Evolutionary conservation across 208 protist genomes (phyloP).

Genomic region (Leishmania amazonensis): DNA sequence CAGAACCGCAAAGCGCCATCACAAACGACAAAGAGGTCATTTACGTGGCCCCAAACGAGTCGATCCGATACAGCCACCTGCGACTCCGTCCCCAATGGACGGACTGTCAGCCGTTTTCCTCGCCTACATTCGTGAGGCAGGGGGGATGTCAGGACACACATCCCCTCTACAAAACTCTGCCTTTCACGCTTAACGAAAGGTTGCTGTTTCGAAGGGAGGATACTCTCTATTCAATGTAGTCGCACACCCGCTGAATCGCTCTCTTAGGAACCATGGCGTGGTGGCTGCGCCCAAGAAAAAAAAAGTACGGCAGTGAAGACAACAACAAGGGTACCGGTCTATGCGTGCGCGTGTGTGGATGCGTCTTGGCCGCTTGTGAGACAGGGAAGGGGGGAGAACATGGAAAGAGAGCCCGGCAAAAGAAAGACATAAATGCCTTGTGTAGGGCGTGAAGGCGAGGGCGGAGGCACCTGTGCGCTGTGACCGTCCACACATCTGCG

Average conservation of each 20-base stretch:
- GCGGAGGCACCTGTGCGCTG: background rate
- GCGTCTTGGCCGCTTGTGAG: background rate
- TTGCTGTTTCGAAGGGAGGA: background rate
- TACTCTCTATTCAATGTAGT: background rate
- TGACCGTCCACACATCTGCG: background rate
- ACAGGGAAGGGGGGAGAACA: background rate
- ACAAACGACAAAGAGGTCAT: background rate
- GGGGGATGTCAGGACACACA: background rate
- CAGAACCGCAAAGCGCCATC: background rate
- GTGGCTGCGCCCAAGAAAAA: background rate
- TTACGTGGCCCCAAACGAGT: background rate
- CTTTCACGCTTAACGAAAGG: background rate
- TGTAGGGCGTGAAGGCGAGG: background rate
- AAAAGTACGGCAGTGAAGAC: background rate
- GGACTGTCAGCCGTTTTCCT: background rate
- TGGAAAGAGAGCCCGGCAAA: background rate
- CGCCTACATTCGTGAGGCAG: background rate
- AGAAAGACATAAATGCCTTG: background rate
- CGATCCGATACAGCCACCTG: background rate
- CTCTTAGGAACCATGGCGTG: background rate
- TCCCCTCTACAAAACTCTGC: background rate
- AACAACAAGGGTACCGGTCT: background rate
- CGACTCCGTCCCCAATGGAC: background rate
- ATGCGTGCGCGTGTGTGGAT: background rate
- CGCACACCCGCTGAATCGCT: background rate